Evolutionary conservation across 352 stramenopile genomes (phyloP), one percentile per base, ranked within the genome.

Genomic region (Peronospora tabacina): DNA sequence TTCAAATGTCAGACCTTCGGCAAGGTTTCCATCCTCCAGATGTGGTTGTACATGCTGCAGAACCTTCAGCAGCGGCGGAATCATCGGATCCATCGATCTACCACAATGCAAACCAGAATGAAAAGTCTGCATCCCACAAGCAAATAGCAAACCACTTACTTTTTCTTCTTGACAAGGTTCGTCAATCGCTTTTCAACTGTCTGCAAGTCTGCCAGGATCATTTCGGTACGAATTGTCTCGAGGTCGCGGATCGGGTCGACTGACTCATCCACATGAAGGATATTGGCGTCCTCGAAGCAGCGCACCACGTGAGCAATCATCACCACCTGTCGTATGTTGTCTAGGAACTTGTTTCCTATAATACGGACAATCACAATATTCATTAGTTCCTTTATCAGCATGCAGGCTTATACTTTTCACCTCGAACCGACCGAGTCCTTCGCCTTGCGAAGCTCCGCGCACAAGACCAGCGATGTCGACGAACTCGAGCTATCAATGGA

Each of bases 241-340:
- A 98, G 76, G 68, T 99, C 97, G n/a, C 95, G 72, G 20, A 98
- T 65, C 6, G 96, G 95, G 69, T 99, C 87, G 10, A 99, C 87
- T 2, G 61, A 87, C 30, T 94, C 93, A 61, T 98, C 93, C 15
- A 99, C 96, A 70, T 98, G 92, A 49, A 98, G 87, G 45, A 99
- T 96, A 74, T 99, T 95, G 15, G 95, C 87, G 71, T 99, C 88
- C 46, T 98, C 90, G 58, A 99, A 99, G 72, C 95, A 98, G 28
- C 96, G 87, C 36, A 99, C 92, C 2, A 99, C 79, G 57, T 91
- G 82, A 7, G 64, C 66, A 44, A 91, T 90, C 40, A 91, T 81
- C 1, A 73, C 80, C 38, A 93, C 82, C 47, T 90, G 76, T 1
- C 78, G 80, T 55, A 95, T 95, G 52, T 91, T 89, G 43, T 86